A percentile compares a stretch with the other conserved stretches of the same genome.
phyloP scores from a whole-genome alignment of 129 eudicot species.

The Centella asiatica region DNA sequence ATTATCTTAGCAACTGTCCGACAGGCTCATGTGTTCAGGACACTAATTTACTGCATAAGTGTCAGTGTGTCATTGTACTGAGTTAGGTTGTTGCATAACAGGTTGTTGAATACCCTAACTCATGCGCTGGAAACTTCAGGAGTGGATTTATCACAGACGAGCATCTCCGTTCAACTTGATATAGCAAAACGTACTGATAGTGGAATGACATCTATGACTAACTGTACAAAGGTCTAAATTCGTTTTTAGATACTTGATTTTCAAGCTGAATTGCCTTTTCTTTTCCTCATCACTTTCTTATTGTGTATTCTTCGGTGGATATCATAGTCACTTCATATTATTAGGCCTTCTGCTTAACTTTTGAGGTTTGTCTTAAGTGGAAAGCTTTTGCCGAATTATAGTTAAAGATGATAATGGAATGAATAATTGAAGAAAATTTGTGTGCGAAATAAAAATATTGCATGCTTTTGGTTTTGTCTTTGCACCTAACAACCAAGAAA shows the following conservation, averaged over 20 bases:
- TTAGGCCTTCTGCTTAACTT: not conserved
- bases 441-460: not conserved
- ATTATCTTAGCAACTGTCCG: not conserved
- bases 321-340: too few species aligned
- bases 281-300: not conserved
- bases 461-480: not conserved
- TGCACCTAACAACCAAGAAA: slow-evolving; percentile 1
- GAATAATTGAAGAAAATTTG: not conserved
- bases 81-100: slow-evolving; percentile 28
- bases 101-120: slow-evolving; percentile 51
- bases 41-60: not conserved
- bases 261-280: not conserved
- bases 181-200: slow-evolving; percentile 39
- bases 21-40: not conserved
- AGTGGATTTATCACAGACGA: slow-evolving; percentile 77
- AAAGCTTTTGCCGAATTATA: not conserved
- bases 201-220: slow-evolving; percentile 23
- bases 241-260: not conserved
- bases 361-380: not conserved
- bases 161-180: slow-evolving; percentile 81
- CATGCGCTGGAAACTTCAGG: slow-evolving; percentile 64
- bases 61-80: not conserved
- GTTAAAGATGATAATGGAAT: not conserved
- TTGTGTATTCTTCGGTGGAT: not conserved
- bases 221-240: slow-evolving; percentile 30